These are phyloP conservation scores for Scedosporium aurantiacum DNA, from an alignment of 2,329 filamentous ascomycete genomes.

Conservation along the genomic window DNA sequence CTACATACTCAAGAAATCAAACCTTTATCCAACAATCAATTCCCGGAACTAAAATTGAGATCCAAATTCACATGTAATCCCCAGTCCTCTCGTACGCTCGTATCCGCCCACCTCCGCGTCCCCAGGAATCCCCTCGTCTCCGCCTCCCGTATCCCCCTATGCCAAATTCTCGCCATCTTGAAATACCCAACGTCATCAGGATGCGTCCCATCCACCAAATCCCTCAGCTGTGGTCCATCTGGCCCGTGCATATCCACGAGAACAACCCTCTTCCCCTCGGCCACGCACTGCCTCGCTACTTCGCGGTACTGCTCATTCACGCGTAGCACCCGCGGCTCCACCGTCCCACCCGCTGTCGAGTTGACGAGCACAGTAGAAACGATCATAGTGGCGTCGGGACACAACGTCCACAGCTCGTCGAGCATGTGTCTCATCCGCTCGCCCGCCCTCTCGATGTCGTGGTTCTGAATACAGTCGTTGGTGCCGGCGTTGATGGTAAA, in stretches of 20 bases:
- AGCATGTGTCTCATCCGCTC: conserved; percentile 24
- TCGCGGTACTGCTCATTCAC: conserved; percentile 18
- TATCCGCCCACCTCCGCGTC: not conserved
- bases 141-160: conserved; percentile 17
- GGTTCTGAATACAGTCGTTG: conserved; percentile 28
- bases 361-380: conserved; percentile 27
- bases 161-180: conserved; percentile 25
- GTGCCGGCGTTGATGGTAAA: conserved; percentile 31
- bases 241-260: conserved; percentile 27
- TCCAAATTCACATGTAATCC: too few relatives aligned
- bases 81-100: too few relatives aligned
- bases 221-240: conserved; percentile 16
- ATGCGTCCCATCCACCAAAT: conserved; percentile 23
- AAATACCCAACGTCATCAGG: conserved; percentile 22
- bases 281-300: conserved; percentile 16
- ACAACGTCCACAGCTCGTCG: conserved; percentile 20
- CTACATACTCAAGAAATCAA: too few relatives aligned
- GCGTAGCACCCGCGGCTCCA: conserved; percentile 14
- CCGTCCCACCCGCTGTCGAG: conserved; percentile 10
- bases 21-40: too few relatives aligned
- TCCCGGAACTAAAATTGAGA: too few relatives aligned
- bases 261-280: conserved; percentile 20
- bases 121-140: conserved; percentile 5
- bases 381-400: conserved; percentile 22
- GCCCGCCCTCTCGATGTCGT: conserved; percentile 18